Conservation (phyloP, 345 rosid genomes). For the Heritiera littoralis region DNA sequence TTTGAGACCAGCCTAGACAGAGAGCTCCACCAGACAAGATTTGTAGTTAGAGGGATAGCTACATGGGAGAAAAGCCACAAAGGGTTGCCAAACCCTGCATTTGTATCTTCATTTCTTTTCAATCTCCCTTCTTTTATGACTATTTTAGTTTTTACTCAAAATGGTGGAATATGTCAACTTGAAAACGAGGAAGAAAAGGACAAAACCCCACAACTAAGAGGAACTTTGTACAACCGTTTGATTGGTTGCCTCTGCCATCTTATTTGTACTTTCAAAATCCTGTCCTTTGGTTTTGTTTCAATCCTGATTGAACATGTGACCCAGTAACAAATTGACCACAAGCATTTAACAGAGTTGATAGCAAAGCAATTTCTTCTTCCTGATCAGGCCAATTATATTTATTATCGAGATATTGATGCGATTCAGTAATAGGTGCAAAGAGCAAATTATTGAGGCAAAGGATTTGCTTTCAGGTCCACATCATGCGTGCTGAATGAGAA, state of each 20-base stretch:
- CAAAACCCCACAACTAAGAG: not conserved
- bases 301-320: not conserved
- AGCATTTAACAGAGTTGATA: not conserved
- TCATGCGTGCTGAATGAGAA: conserved; percentile 43
- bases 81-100: not conserved
- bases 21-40: not conserved
- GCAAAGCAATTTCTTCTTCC: conserved; percentile 6
- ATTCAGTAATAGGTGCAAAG: conserved; percentile 10
- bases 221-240: not conserved
- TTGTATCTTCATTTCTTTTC: not conserved
- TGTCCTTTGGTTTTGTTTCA: not conserved
- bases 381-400: not conserved
- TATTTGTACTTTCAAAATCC: not conserved
- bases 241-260: not conserved
- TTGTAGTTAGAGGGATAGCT: not conserved
- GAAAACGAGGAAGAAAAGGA: no score
- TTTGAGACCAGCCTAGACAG: not conserved
- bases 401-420: not conserved
- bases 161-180: not conserved
- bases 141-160: not conserved
- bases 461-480: conserved; percentile 15
- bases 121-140: not conserved
- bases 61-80: not conserved
- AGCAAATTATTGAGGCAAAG: conserved; percentile 13
- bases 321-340: not conserved